phyloP scores from a whole-genome alignment of 208 protist species.

The Lotmaria passim region DNA sequence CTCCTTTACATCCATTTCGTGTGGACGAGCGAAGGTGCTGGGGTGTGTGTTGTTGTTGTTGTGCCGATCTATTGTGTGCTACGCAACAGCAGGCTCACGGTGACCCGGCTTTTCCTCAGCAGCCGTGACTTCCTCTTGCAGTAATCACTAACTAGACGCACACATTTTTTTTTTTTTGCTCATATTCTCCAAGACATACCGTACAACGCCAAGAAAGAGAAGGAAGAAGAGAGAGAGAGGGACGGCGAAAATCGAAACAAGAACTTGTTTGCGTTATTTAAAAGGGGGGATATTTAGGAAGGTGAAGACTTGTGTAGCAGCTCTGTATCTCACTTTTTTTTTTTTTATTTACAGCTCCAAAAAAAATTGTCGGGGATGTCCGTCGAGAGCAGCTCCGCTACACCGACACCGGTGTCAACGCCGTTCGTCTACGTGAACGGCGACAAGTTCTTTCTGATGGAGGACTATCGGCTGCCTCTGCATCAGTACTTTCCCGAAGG shows the following conservation, averaged over 20 bases:
- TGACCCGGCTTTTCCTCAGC: background rate
- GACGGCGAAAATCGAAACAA: too few relatives aligned
- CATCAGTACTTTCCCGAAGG: constrained; percentile 67
- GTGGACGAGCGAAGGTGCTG: too few relatives aligned
- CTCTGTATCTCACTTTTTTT: background rate
- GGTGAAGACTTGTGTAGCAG: background rate
- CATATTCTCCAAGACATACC: too few relatives aligned
- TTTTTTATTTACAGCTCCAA: background rate
- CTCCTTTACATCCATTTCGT: too few relatives aligned
- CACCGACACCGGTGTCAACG: constrained; percentile 16
- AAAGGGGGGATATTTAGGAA: too few relatives aligned
- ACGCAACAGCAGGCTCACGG: background rate
- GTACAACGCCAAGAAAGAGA: too few relatives aligned
- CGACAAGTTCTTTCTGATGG: constrained; percentile 57
- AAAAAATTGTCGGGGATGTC: too few relatives aligned
- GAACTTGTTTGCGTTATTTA: too few relatives aligned
- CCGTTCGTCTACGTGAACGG: constrained; percentile 82
- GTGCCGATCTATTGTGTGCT: background rate
- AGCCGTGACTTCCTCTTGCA: background rate
- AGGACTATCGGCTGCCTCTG: constrained; percentile 72
- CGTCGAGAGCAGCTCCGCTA: constrained; percentile 23
- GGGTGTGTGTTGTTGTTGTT: background rate
- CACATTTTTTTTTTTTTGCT: background rate
- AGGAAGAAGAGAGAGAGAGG: too few relatives aligned
- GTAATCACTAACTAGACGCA: background rate